Base-by-base conservation (phyloP, 768 basidiomycete species). In the Panus rudis region DNA sequence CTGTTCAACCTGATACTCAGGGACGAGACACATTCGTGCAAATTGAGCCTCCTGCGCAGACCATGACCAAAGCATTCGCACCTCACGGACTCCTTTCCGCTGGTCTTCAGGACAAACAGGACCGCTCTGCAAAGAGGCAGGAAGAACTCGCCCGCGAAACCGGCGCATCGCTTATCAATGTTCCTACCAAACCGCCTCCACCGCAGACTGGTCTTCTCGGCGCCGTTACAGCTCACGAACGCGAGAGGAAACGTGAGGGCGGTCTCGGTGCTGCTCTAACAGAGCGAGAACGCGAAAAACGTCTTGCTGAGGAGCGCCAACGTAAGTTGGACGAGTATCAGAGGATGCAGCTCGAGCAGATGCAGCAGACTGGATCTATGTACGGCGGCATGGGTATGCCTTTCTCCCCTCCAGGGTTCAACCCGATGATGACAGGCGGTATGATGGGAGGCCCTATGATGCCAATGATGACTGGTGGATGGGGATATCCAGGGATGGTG, bases 121-220 rank as follows among this genome's bases (percentile, higher is more conserved):
- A 96, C 58, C 79, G 94, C 26, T 96, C 92, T 23, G 96, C 96
- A 2, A 93, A 93, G 63, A 76, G 84, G 41, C 92, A 97, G 56
- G 94, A 99, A 61, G 90, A 96, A 61, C 65, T 89, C 10, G 96
- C 96, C 8, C 74, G 93, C 26, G 93, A 96, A 65, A 81, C 75
- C 6, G 96, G 96, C 22, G 87, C 79, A 13, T 91, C 92, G 4
- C 74, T 98, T 41, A 82, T 98, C 68, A 93, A 94, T 60, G 90
- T 99, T n/a, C 91, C 90, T 4, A 79, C 82, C 57, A 94, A 94
- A 59, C 92, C 93, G 0, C 92, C 90, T 0, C 89, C 91, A 2
- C 93, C 96, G 6, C 92, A 94, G 64, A 90, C 87, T 32, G 96
- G 96, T 28, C 74, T 98, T 32, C 79, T 99, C 38, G 96, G 96